Conservation (phyloP, 2,329 filamentous ascomycete species). For the Colletotrichum tropicicola region DNA sequence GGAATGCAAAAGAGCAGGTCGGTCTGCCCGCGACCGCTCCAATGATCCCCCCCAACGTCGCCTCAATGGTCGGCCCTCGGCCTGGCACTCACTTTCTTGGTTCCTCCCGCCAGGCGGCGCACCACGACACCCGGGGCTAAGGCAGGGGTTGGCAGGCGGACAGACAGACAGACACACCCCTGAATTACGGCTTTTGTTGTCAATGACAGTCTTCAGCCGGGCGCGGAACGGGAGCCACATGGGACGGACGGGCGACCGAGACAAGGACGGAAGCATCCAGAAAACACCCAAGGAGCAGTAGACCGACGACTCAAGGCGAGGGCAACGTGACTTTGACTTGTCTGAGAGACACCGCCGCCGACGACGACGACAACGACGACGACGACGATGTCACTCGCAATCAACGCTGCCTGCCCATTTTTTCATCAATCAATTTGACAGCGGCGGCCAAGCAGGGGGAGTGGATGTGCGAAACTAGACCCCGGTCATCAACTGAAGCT, state of each 20-base stretch:
- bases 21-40: slow-evolving; percentile 13
- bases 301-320: neutral
- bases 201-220: neutral
- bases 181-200: slow-evolving; percentile 3
- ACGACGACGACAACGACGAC: neutral
- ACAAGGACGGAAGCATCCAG: too few species aligned
- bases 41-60: neutral
- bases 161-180: slow-evolving; percentile 11
- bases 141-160: slow-evolving; percentile 18
- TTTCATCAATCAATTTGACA: slow-evolving; percentile 17
- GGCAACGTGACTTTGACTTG: neutral
- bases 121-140: slow-evolving; percentile 24
- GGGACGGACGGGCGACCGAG: too few species aligned
- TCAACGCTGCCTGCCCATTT: neutral
- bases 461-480: slow-evolving; percentile 11
- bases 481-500: slow-evolving; percentile 2
- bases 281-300: too few species aligned
- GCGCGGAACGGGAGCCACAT: slow-evolving; percentile 2
- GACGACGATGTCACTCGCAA: neutral
- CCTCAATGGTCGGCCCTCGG: slow-evolving; percentile 7
- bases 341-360: neutral
- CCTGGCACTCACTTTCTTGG: slow-evolving; percentile 18
- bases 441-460: slow-evolving; percentile 6
- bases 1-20: slow-evolving; percentile 15
- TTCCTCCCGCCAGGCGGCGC: slow-evolving; percentile 7